Conservation (phyloP, 176 grass and related monocot species). For the Areca catechu region DNA sequence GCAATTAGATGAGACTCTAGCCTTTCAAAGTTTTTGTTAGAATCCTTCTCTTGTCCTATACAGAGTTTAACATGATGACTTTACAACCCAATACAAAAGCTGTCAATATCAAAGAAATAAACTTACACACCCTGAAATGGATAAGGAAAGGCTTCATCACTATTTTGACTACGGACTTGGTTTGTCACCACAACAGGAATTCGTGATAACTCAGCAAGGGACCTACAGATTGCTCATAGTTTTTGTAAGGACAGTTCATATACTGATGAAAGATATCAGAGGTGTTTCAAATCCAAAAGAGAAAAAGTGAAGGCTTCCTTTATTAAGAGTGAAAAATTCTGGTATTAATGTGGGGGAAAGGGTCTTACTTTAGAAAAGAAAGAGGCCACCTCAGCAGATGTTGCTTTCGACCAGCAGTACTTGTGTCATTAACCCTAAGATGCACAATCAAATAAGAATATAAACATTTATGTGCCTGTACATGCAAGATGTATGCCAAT, state of each 20-base stretch:
- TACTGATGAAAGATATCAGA: too few species aligned
- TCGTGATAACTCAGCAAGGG: constrained; percentile 75
- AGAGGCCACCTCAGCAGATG: constrained; percentile 66
- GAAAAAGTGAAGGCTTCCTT: constrained; percentile 18
- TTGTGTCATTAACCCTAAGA: constrained; percentile 56
- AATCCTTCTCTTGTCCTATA: constrained; percentile 45
- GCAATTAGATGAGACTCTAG: constrained; percentile 79
- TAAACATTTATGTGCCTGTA: not conserved
- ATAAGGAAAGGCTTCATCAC: constrained; percentile 58
- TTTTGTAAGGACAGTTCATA: too few species aligned
- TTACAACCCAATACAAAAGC: not conserved
- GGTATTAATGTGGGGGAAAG: constrained; percentile 8
- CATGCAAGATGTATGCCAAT: too few species aligned
- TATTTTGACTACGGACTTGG: constrained; percentile 87
- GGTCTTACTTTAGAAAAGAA: constrained; percentile 92
- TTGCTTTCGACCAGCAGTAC: constrained; percentile 29
- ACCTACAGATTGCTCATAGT: constrained; percentile 27
- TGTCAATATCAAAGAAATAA: not conserved
- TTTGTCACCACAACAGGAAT: constrained; percentile 93
- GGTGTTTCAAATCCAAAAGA: constrained; percentile 8
- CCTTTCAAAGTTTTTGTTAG: constrained; percentile 22
- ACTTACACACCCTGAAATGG: constrained; percentile 63
- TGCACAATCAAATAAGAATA: constrained; percentile 5
- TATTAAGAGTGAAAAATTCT: constrained; percentile 5
- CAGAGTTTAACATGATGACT: constrained; percentile 18